These are phyloP conservation scores for Terfezia claveryi DNA, from an alignment of 495 filamentous ascomycete species.

Conservation along the genomic window DNA sequence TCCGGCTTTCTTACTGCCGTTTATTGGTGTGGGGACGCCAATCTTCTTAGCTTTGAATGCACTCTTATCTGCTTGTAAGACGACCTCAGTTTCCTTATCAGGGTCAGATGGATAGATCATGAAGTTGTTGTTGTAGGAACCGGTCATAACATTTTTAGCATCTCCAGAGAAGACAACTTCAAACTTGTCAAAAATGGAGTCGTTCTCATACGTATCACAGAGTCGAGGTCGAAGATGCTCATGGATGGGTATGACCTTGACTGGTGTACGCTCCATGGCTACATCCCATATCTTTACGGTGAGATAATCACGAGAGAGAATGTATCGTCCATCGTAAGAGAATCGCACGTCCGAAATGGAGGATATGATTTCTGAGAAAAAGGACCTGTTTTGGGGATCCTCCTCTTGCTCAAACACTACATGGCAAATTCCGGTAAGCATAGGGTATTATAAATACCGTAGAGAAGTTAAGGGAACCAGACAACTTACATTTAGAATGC, in stretches of 20 bases:
- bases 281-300: conserved; percentile 99
- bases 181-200: conserved; percentile 99
- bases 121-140: conserved; percentile 99
- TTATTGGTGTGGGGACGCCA: conserved; percentile 91
- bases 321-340: conserved; percentile 87
- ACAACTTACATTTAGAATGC: conserved; percentile 68
- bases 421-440: not conserved
- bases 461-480: not conserved
- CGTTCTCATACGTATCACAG: conserved; percentile 97
- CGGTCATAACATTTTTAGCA: conserved; percentile 97
- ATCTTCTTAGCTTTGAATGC: conserved; percentile 99
- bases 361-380: conserved; percentile 99
- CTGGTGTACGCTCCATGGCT: conserved; percentile 87
- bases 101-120: conserved; percentile 99
- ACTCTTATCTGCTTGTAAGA: conserved; percentile 92
- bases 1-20: conserved; percentile 58
- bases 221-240: conserved; percentile 85
- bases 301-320: conserved; percentile 89
- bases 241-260: conserved; percentile 98
- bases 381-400: conserved; percentile 92
- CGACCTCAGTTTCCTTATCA: conserved; percentile 87
- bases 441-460: conserved; percentile 2
- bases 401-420: conserved; percentile 97
- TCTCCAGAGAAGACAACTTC: conserved; percentile 98
- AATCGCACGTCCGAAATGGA: conserved; percentile 98